These are phyloP conservation scores for Paecilomyces variotii DNA, from an alignment of 2,329 filamentous ascomycete genomes.

Conservation along the genomic window DNA sequence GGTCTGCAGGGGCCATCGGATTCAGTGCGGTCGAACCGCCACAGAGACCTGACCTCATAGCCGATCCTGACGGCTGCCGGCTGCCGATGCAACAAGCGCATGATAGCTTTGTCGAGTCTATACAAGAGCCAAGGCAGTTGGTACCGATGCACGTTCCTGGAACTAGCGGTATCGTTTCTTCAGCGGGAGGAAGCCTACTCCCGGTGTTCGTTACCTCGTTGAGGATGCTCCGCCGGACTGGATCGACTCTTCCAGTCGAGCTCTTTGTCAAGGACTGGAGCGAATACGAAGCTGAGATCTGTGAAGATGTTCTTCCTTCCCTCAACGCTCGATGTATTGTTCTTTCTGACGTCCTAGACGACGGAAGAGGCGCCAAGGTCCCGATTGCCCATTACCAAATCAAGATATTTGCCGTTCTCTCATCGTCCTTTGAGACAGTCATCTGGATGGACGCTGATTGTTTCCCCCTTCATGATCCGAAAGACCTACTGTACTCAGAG, in stretches of 20 bases:
- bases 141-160: constrained; percentile 5
- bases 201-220: constrained; percentile 26
- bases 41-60: not conserved
- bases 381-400: constrained; percentile 44
- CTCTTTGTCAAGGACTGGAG: constrained; percentile 21
- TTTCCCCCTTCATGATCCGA: constrained; percentile 43
- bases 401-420: constrained; percentile 50
- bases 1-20: not conserved
- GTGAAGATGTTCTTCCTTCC: constrained; percentile 20
- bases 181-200: constrained; percentile 21
- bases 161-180: constrained; percentile 22
- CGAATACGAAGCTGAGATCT: constrained; percentile 24
- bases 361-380: constrained; percentile 11
- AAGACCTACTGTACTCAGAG: constrained; percentile 42
- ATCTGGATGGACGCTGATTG: constrained; percentile 53
- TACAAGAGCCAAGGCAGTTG: not conserved
- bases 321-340: constrained; percentile 24
- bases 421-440: constrained; percentile 52
- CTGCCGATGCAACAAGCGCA: not conserved
- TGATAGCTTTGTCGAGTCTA: not conserved
- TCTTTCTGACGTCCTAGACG: constrained; percentile 8
- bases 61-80: not conserved
- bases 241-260: constrained; percentile 29
- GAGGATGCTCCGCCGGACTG: constrained; percentile 27
- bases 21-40: not conserved